Conservation (phyloP, 495 filamentous ascomycete genomes). For the Tuber microsphaerosporum region DNA sequence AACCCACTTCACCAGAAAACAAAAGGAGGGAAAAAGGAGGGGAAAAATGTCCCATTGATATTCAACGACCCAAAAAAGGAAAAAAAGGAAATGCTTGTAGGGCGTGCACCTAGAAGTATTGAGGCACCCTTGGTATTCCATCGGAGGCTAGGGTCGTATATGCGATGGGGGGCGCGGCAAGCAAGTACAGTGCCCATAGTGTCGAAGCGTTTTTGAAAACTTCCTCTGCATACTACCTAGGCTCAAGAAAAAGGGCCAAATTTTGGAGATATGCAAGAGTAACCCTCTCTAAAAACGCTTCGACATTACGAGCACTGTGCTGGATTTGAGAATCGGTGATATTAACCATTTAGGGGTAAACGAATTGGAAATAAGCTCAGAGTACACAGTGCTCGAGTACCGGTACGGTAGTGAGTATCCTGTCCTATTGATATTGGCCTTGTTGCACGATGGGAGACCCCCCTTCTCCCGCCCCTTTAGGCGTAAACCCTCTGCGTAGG, state of each 20-base stretch:
- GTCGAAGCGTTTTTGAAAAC: no score
- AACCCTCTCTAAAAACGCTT: no score
- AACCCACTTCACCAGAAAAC: no score
- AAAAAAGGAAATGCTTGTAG: not conserved
- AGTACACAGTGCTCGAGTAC: slow-evolving; percentile 18
- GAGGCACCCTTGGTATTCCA: slow-evolving; percentile 10
- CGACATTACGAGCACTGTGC: no score
- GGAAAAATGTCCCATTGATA: not conserved
- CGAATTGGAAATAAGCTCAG: slow-evolving; percentile 32
- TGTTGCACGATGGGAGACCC: no score
- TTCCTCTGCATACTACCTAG: no score
- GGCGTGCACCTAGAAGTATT: not conserved
- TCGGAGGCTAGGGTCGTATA: slow-evolving; percentile 25
- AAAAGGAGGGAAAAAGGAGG: not conserved
- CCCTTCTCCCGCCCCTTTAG: not conserved
- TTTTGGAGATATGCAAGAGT: no score
- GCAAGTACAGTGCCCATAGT: slow-evolving; percentile 6
- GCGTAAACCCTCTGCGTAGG: slow-evolving; percentile 8
- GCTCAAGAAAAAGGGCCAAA: no score
- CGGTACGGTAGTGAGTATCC: slow-evolving; percentile 16
- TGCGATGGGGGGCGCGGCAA: slow-evolving; percentile 9
- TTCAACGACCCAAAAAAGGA: not conserved
- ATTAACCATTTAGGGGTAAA: slow-evolving; percentile 14
- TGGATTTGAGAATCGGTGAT: not conserved
- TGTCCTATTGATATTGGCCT: no score